A percentile compares a stretch with the other conserved stretches of the same genome.
phyloP scores from a whole-genome alignment of 345 rosid species.

The Aquilaria sinensis region DNA sequence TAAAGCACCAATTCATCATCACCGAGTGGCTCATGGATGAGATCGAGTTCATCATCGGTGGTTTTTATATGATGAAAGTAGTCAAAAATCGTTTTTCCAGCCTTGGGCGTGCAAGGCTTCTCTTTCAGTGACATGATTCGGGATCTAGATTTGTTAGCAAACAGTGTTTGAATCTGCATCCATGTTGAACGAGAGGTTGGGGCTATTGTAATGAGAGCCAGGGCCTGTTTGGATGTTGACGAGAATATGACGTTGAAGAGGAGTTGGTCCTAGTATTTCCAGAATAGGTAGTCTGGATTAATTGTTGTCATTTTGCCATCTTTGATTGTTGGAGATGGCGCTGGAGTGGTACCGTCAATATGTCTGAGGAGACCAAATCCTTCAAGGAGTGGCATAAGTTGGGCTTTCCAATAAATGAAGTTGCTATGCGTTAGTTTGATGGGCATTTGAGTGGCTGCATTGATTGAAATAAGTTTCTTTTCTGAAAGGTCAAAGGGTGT shows the following conservation, averaged over 20 bases:
- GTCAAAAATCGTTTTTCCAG: background rate
- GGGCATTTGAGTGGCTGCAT: too few relatives aligned
- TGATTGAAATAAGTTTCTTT: too few relatives aligned
- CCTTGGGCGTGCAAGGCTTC: background rate
- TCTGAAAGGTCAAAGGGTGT: too few relatives aligned
- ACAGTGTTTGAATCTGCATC: background rate
- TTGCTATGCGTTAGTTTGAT: too few relatives aligned
- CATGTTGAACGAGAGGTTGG: background rate
- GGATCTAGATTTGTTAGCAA: background rate
- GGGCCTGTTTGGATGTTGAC: background rate
- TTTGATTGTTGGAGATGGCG: too few relatives aligned
- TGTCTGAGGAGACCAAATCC: too few relatives aligned
- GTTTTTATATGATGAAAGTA: background rate
- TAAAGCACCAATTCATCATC: background rate
- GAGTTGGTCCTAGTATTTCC: background rate
- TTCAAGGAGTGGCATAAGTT: too few relatives aligned
- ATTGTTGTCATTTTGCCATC: too few relatives aligned
- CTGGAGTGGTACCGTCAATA: too few relatives aligned
- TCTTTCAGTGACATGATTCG: background rate
- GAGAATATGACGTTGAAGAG: background rate
- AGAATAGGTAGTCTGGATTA: background rate
- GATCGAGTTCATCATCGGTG: background rate
- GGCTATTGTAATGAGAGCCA: background rate
- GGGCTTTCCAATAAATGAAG: too few relatives aligned
- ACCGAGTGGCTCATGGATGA: background rate